Base-by-base conservation (phyloP, 345 rosid species). In the Salix exigua region DNA sequence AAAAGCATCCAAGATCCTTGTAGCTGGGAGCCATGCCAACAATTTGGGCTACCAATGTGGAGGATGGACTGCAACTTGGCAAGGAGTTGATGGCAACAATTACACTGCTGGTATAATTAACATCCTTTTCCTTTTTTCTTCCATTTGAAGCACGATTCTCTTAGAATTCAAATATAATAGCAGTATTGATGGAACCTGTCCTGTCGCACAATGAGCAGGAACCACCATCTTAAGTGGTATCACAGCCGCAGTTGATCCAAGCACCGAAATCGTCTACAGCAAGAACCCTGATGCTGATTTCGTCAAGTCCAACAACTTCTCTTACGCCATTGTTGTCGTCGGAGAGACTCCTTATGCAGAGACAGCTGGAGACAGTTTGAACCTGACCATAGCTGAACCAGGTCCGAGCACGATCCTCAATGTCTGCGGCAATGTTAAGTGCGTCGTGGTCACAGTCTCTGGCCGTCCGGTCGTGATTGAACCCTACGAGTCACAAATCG, bases 11-110 rank as follows among this genome's bases (percentile, higher is more conserved):
- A 81, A 31, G 44, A 72, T 77, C 21, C 35, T 81, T 1, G 75
- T 77, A 3, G 78, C 74, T 6, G 83, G 80, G 8, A 76, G 71
- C 3, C 80, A 73, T 60, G 80, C 80, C 6, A 51, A 73, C 68
- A 77, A 81, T 30, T 23, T 81, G 74, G 83, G 83, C 3, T 81
- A 72, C 60, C 83, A 77, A 37, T 81, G 83, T 40, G 83, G 80
- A 33, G 75, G 83, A 4, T 81, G 83, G 80, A 81, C 80, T 4
- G 63, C 69, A n/a, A 50, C 63, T 23, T 81, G 83, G 83, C 80
- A 76, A 40, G 80, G 80, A 25, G 53, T 68, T n/a, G 21, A 66
- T 23, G 77, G 83, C 53, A 77, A 73, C 80, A 62, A 77, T 68
- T 13, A 44, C 42, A 81, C 75, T 25, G 14, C 31, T 6, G 80